These are phyloP conservation scores for Gynostemma pentaphyllum DNA, from an alignment of 306 rosid species.

Conservation along the genomic window DNA sequence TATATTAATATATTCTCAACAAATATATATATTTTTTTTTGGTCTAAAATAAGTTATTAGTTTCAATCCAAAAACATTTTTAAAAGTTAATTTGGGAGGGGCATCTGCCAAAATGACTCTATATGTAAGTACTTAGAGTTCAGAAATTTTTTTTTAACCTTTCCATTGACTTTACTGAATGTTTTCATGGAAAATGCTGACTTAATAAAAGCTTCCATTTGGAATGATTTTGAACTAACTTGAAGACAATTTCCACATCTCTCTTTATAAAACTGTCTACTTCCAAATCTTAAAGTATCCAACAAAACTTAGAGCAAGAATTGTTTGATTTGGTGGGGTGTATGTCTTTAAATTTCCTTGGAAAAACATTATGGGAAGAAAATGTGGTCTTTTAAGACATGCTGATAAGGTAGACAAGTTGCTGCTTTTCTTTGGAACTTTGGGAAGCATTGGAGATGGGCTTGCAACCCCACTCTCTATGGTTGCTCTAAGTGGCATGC, in stretches of 20 bases:
- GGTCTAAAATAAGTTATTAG: too few species aligned
- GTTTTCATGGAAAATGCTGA: not conserved
- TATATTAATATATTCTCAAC: too few species aligned
- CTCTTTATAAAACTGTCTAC: not conserved
- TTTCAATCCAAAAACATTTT: too few species aligned
- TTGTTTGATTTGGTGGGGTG: not conserved
- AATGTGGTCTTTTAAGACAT: slow-evolving; percentile 12
- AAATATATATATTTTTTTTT: too few species aligned
- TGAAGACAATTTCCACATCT: not conserved
- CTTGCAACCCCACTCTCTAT: slow-evolving; percentile 54
- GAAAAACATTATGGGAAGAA: not conserved
- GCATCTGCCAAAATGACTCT: too few species aligned
- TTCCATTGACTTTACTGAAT: not conserved
- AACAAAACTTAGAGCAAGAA: not conserved
- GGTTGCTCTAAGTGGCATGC: slow-evolving; percentile 53
- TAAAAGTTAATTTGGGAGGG: too few species aligned
- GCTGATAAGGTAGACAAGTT: slow-evolving; percentile 57
- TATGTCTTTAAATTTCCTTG: not conserved
- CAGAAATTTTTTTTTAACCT: not conserved
- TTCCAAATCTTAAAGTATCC: not conserved
- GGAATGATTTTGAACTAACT: not conserved
- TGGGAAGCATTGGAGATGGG: slow-evolving; percentile 82
- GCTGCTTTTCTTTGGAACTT: slow-evolving; percentile 44
- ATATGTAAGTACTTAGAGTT: not conserved
- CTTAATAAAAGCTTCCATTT: not conserved